Base-by-base conservation (phyloP, 257 asterid species). In the Solanum pinnatisectum region DNA sequence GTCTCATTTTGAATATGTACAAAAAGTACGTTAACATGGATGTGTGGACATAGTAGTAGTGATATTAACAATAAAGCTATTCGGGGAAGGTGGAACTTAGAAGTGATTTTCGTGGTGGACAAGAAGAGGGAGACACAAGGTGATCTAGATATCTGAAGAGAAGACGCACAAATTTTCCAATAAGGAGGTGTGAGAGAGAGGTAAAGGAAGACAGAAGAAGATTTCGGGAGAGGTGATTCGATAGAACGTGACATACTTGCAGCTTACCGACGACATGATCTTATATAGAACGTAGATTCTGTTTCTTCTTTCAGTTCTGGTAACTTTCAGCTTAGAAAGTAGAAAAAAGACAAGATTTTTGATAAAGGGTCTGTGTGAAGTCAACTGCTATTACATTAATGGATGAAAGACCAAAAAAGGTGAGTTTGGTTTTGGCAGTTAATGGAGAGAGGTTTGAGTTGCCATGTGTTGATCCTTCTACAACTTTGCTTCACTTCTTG, bases 401-500 rank as follows among this genome's bases (percentile, higher is more conserved):
- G 81, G 30, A 73, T 3, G 85, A 81, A 6, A 65, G 74, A 36
- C 16, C 20, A 4, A 37, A 74, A 37, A 74, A 36, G 0, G 83
- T 27, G 18, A 22, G 40, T 70, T 70, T 70, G 77, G 77, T 70
- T 15, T 70, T 70, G 10, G 77, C 81, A 35, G 81, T 73, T 8
- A 73, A 73, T 73, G 30, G 81, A 15, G 40, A 70, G 6, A 70
- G 40, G 40, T 70, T 70, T 70, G 77, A 70, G 77, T 70, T 70
- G n/a, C 27, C 27, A 73, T 33, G 15, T 20, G 7, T 73, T 73
- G 49, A 73, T 81, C 95, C 98, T 71, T 94, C 98, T 22, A 95
- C 96, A 8, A 44, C 94, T 90, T 87, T 95, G 90, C 94, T 95
- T 42, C 92, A 95, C 33, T 95, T 95, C 89, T 90, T 95, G 92